Evolutionary conservation across 805 yeast species (phyloP).

Genomic region (Suhomyces prunicola): DNA sequence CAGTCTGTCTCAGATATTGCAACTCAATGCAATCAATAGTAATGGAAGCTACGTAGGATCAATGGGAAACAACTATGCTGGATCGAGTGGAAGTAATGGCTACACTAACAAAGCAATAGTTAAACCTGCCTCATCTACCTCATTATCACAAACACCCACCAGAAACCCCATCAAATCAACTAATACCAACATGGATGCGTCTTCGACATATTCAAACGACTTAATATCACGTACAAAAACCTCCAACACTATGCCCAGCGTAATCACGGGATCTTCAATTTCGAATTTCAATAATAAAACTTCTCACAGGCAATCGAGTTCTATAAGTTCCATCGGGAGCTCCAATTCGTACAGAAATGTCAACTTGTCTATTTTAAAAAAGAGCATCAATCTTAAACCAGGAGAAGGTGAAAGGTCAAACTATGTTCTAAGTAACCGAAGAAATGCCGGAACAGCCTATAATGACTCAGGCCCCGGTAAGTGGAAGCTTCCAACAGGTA

Average conservation of each 20-base stretch:
- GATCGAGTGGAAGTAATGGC: background rate
- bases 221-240: conserved; percentile 8
- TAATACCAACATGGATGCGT: conserved; percentile 5
- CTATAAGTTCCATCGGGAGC: conserved; percentile 36
- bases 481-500: conserved; percentile 55
- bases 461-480: conserved; percentile 45
- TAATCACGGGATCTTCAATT: background rate
- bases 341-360: conserved; percentile 33
- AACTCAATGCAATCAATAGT: background rate
- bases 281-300: background rate
- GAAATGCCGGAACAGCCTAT: conserved; percentile 47
- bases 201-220: conserved; percentile 3
- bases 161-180: conserved; percentile 2
- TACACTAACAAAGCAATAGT: background rate
- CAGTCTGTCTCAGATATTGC: conserved; percentile 2
- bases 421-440: conserved; percentile 46
- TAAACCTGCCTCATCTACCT: background rate
- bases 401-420: conserved; percentile 51
- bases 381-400: conserved; percentile 34
- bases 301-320: conserved; percentile 22
- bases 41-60: background rate
- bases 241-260: conserved; percentile 2
- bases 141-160: conserved; percentile 2
- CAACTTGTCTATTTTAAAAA: conserved; percentile 36
- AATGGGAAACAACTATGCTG: background rate